Conservation (phyloP, 2,329 filamentous ascomycete genomes). For the Fusarium sp. region DNA sequence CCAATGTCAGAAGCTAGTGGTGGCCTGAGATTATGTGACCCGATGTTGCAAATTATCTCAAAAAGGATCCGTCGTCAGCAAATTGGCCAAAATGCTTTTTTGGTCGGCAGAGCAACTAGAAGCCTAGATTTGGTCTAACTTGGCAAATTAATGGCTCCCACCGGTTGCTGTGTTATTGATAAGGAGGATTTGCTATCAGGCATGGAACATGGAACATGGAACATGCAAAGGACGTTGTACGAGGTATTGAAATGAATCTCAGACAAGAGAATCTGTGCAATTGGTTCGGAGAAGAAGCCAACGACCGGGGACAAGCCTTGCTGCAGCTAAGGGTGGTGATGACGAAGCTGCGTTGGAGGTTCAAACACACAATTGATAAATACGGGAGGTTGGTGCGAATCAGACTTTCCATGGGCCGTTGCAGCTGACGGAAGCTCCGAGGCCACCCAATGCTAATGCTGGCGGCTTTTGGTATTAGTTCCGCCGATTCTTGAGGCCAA, state of each 20-base stretch:
- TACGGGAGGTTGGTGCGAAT: constrained; percentile 21
- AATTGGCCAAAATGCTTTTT: constrained; percentile 7
- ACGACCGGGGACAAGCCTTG: constrained; percentile 24
- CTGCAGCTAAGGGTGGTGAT: constrained; percentile 27
- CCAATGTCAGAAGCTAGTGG: constrained; percentile 23
- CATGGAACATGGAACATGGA: constrained; percentile 15
- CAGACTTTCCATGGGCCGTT: constrained; percentile 23
- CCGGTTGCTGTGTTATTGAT: constrained; percentile 22
- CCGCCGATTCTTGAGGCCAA: constrained; percentile 31
- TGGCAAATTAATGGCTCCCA: constrained; percentile 30
- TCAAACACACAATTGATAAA: constrained; percentile 19
- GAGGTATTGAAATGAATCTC: constrained; percentile 7
- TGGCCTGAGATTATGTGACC: constrained; percentile 26
- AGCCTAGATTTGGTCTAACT: constrained; percentile 32
- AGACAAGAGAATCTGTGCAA: constrained; percentile 26
- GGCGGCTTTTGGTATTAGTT: constrained; percentile 19
- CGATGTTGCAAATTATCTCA: constrained; percentile 26
- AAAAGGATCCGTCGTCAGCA: constrained; percentile 31
- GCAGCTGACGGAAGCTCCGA: constrained; percentile 31
- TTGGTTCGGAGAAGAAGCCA: constrained; percentile 20
- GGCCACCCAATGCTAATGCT: constrained; percentile 22
- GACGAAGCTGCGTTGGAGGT: constrained; percentile 6
- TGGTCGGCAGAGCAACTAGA: constrained; percentile 46
- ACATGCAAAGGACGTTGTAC: constrained; percentile 4
- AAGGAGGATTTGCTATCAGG: constrained; percentile 6